phyloP scores from a whole-genome alignment of 2,329 filamentous ascomycete genomes.

The Albophoma yamanashiensis region DNA sequence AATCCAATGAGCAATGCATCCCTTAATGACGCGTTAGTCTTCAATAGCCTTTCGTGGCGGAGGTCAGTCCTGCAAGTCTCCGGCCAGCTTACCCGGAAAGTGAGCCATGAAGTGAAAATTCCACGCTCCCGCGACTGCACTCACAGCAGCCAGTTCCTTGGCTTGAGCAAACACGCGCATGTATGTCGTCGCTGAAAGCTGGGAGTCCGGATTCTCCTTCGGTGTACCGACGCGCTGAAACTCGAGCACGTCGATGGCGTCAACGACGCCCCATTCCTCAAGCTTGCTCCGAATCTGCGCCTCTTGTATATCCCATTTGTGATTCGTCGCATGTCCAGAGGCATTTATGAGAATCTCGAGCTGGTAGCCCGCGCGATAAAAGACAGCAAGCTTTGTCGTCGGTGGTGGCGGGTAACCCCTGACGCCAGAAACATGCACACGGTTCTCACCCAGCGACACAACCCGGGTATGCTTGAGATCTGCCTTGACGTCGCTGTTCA shows the following conservation, averaged over 20 bases:
- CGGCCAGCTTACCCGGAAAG: constrained; percentile 16
- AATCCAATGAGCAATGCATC: constrained; percentile 30
- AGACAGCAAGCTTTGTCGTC: constrained; percentile 41
- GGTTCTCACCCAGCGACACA: constrained; percentile 20
- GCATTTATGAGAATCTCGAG: constrained; percentile 32
- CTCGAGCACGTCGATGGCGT: constrained; percentile 37
- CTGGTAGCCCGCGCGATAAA: constrained; percentile 36
- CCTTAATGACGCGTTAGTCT: constrained; percentile 12
- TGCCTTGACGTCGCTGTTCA: constrained; percentile 37
- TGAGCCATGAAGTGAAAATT: constrained; percentile 27
- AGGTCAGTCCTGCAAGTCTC: neutral
- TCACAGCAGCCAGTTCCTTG: constrained; percentile 14
- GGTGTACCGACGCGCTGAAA: constrained; percentile 29
- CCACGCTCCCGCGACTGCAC: constrained; percentile 17
- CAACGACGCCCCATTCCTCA: constrained; percentile 20
- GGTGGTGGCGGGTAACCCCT: constrained; percentile 32
- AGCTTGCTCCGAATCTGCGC: constrained; percentile 32
- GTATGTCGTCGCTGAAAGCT: constrained; percentile 31
- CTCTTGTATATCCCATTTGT: constrained; percentile 39
- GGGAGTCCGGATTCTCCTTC: constrained; percentile 22
- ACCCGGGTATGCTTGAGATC: constrained; percentile 24
- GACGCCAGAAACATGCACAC: constrained; percentile 29
- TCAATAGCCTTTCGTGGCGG: neutral
- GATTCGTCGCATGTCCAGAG: constrained; percentile 32
- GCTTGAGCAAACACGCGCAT: constrained; percentile 32